These are phyloP conservation scores for Penicillium psychrofluorescens DNA, from an alignment of 495 filamentous ascomycete species.

Conservation along the genomic window DNA sequence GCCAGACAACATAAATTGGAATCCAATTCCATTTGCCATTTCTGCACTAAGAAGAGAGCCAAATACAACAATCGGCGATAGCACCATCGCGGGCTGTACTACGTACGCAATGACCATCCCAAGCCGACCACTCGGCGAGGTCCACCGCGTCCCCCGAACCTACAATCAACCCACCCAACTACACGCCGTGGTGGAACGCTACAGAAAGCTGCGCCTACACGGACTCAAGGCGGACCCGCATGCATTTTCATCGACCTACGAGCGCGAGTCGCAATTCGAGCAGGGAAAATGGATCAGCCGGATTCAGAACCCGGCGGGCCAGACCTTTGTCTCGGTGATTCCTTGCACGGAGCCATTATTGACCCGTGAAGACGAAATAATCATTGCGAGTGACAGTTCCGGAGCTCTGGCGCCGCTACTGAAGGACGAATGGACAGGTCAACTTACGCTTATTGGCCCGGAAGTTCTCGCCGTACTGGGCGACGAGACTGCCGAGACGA, in stretches of 20 bases:
- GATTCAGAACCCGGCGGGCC: constrained; percentile 36
- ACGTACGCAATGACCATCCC: constrained; percentile 1
- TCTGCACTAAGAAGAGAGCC: too few relatives aligned
- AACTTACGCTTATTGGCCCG: constrained; percentile 21
- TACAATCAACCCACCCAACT: constrained; percentile 2
- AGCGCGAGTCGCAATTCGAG: constrained; percentile 32
- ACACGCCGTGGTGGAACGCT: constrained; percentile 8
- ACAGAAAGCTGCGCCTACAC: constrained; percentile 19
- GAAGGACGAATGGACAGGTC: constrained; percentile 17
- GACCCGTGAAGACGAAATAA: too few relatives aligned
- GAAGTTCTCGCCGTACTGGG: constrained; percentile 1
- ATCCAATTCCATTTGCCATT: too few relatives aligned
- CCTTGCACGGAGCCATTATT: neutral
- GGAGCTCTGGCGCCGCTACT: constrained; percentile 13
- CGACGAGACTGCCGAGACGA: constrained; percentile 12
- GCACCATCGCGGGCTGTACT: too few relatives aligned
- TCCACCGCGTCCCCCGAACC: constrained; percentile 11
- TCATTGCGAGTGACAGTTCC: neutral
- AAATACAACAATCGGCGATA: too few relatives aligned
- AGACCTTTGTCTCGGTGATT: constrained; percentile 31
- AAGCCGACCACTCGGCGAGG: neutral
- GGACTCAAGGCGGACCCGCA: constrained; percentile 21
- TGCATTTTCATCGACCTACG: constrained; percentile 44
- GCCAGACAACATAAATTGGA: too few relatives aligned
- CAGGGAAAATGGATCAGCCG: constrained; percentile 34